phyloP scores from a whole-genome alignment of 192 early-diverging fungal genomes.

The Mortierella claussenii region DNA sequence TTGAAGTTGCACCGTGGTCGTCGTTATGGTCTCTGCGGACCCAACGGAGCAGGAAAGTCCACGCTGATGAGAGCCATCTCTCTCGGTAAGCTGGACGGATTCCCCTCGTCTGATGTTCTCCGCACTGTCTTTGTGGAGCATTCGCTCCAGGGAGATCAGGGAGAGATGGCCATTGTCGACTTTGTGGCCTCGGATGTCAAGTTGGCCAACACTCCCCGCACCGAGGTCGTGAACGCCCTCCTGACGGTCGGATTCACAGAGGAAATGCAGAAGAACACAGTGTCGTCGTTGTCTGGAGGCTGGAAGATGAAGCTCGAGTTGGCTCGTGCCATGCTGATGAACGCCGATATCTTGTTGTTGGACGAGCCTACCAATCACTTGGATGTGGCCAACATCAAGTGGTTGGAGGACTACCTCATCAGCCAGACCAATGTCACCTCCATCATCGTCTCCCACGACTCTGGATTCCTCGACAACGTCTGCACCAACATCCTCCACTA shows the following conservation, averaged over 20 bases:
- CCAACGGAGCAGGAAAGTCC: conserved; percentile 88
- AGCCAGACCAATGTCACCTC: conserved; percentile 80
- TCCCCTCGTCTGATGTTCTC: conserved; percentile 69
- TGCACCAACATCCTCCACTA: conserved; percentile 90
- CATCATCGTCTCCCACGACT: conserved; percentile 89
- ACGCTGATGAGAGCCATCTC: conserved; percentile 89
- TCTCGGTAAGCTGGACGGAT: conserved; percentile 84
- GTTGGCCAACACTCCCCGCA: conserved; percentile 66
- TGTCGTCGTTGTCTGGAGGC: conserved; percentile 82
- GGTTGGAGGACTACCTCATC: conserved; percentile 78
- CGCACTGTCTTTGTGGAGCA: conserved; percentile 86
- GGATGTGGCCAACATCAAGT: conserved; percentile 72
- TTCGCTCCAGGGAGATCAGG: conserved; percentile 76
- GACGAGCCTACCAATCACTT: conserved; percentile 92
- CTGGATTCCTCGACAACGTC: conserved; percentile 83
- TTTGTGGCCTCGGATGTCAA: conserved; percentile 71
- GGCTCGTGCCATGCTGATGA: conserved; percentile 87
- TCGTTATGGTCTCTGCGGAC: conserved; percentile 84
- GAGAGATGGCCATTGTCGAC: conserved; percentile 77
- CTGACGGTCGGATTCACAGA: conserved; percentile 75
- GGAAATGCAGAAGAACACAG: conserved; percentile 69
- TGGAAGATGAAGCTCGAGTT: conserved; percentile 94
- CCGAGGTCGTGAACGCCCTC: conserved; percentile 62
- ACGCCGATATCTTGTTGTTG: conserved; percentile 85
- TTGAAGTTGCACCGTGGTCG: conserved; percentile 76